Evolutionary conservation across 1,139 yeast genomes (phyloP), one percentile per base, ranked within the genome.

Genomic region (Debaryomycetaceae sp.): DNA sequence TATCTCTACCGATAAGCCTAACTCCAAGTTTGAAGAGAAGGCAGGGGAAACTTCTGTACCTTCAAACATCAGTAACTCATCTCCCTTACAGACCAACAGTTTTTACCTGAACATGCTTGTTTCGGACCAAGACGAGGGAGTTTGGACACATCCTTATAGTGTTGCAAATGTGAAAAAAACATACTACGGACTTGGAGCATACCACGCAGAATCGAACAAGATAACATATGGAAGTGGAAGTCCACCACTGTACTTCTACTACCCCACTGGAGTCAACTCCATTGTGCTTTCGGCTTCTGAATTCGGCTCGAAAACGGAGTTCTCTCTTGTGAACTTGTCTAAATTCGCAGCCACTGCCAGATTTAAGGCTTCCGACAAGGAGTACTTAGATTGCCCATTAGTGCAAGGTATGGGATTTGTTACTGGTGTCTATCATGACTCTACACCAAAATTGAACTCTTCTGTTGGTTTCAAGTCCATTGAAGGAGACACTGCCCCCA

Each of bases 61-160:
- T 77, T 6, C 50, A 6, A 48, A 74, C 35, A 73, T 74, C 33
- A 58, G 61, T 38, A 63, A 61, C 44, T 29, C 38, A 3, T 22
- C 30, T 6, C 85, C 91, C 3, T 67, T 81, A 32, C 78, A 79
- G 45, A 87, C 95, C 13, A 87, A 87, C 65, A 84, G 85, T 57
- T 87, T 87, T 59, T 87, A 84, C 56, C 82, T 86, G 5, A 87
- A 87, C 59, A 59, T 86, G 56, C 61, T 87, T 38, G 70, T 86
- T 17, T 92, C 73, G 0, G 63, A 64, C 34, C 88, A 83, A 49
- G 73, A 72, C 7, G 61, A 75, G 36, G 81, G 66, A 26, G 75
- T 80, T 1, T 86, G 84, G 81, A 78, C 89, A 0, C 87, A 82
- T 51, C 95, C 96, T 0, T 86, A 84, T 53, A 77, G 86, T 5